Evolutionary conservation across 164 flowering plant genomes (phyloP).

Genomic region (Houttuynia cordata): DNA sequence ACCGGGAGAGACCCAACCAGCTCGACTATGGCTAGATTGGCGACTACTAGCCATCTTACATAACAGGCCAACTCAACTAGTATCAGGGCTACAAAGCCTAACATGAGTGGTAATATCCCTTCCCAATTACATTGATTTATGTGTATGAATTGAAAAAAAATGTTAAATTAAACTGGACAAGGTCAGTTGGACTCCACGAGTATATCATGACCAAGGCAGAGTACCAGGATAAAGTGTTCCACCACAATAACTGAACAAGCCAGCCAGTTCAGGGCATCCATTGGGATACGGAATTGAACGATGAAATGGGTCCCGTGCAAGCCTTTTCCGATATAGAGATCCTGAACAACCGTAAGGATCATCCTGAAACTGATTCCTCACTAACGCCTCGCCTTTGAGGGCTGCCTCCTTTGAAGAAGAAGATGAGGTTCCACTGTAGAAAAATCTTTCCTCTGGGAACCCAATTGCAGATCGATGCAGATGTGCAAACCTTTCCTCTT

Average conservation of each 20-base stretch:
- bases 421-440: constrained; percentile 70
- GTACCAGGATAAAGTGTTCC: constrained; percentile 40
- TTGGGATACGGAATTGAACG: constrained; percentile 82
- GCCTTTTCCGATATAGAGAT: constrained; percentile 55
- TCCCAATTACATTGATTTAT: too few species aligned
- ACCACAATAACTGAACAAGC: constrained; percentile 72
- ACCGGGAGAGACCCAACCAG: too few species aligned
- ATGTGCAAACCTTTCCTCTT: constrained; percentile 71
- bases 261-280: constrained; percentile 79
- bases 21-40: too few species aligned
- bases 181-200: not conserved
- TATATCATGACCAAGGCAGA: constrained; percentile 47
- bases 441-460: constrained; percentile 72
- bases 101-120: too few species aligned
- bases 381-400: constrained; percentile 72
- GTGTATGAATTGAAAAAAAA: too few species aligned
- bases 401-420: constrained; percentile 54
- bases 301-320: constrained; percentile 86
- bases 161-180: not conserved
- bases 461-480: constrained; percentile 84
- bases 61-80: too few species aligned
- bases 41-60: too few species aligned
- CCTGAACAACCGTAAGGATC: constrained; percentile 89
- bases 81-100: too few species aligned
- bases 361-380: constrained; percentile 59